phyloP scores from a whole-genome alignment of 495 filamentous ascomycete genomes.

The Penicillium roqueforti region DNA sequence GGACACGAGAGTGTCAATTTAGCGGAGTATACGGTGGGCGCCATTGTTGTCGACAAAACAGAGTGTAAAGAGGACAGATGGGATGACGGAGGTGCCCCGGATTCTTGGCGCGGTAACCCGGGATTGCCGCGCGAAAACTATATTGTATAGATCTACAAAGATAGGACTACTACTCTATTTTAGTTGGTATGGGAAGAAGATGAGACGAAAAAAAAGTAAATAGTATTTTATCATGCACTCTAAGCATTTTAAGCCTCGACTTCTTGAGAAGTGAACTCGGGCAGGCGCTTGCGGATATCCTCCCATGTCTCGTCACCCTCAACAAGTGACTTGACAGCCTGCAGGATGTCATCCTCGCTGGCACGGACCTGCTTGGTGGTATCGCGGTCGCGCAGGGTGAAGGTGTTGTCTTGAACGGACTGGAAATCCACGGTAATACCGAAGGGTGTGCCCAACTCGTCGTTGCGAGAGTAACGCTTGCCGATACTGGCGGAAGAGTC shows the following conservation, averaged over 20 bases:
- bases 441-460: slow-evolving; percentile 64
- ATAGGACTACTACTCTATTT: background rate
- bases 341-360: slow-evolving; percentile 60
- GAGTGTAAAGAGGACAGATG: slow-evolving; percentile 23
- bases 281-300: slow-evolving; percentile 56
- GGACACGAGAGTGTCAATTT: slow-evolving; percentile 78
- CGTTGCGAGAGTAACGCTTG: slow-evolving; percentile 63
- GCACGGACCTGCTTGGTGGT: slow-evolving; percentile 64
- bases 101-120: slow-evolving; percentile 39
- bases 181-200: background rate
- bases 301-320: slow-evolving; percentile 63
- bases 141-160: background rate
- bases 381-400: slow-evolving; percentile 67
- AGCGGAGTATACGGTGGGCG: slow-evolving; percentile 54
- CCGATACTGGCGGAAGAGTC: slow-evolving; percentile 65
- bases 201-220: slow-evolving; percentile 8
- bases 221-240: slow-evolving; percentile 18
- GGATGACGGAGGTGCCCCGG: slow-evolving; percentile 25
- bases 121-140: no score
- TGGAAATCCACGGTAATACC: slow-evolving; percentile 69
- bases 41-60: slow-evolving; percentile 29
- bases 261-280: slow-evolving; percentile 66
- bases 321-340: slow-evolving; percentile 56
- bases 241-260: slow-evolving; percentile 43
- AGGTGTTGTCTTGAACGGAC: slow-evolving; percentile 60